Evolutionary conservation across 331 rosid genomes (phyloP).

Genomic region (Quercus phellos): DNA sequence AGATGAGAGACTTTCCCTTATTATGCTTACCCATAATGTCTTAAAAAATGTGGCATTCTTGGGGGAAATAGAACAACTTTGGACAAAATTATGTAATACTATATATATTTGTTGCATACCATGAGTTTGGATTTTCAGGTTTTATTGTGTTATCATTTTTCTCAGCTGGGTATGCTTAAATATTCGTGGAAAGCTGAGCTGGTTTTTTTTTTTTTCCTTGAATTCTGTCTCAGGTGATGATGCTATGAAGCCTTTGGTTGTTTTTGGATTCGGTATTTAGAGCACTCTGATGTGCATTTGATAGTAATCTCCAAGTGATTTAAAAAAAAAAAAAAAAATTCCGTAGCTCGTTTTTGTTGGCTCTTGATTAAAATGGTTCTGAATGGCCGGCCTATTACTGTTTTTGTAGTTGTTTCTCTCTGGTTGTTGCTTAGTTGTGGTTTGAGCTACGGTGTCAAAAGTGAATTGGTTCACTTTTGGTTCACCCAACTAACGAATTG

Average conservation of each 20-base stretch:
- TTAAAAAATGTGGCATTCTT: conserved; percentile 1
- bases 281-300: conserved; percentile 9
- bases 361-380: conserved; percentile 31
- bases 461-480: too few species aligned
- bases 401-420: conserved; percentile 20
- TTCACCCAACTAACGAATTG: too few species aligned
- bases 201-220: conserved; percentile 16
- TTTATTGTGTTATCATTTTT: neutral
- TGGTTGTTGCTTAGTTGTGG: conserved; percentile 47
- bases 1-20: neutral
- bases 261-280: conserved; percentile 16
- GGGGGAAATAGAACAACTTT: neutral
- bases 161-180: conserved; percentile 1
- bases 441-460: conserved; percentile 35
- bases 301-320: neutral
- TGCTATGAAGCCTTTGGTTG: conserved; percentile 23
- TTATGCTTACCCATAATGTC: conserved; percentile 9
- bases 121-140: too few species aligned
- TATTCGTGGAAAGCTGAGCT: conserved; percentile 18
- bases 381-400: conserved; percentile 17
- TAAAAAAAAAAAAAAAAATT: too few species aligned
- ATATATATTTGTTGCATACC: neutral
- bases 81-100: neutral
- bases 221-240: conserved; percentile 37
- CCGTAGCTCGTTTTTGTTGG: conserved; percentile 21